Base-by-base conservation (phyloP, 2,329 filamentous ascomycete species). In the Colletotrichum destructivum region DNA sequence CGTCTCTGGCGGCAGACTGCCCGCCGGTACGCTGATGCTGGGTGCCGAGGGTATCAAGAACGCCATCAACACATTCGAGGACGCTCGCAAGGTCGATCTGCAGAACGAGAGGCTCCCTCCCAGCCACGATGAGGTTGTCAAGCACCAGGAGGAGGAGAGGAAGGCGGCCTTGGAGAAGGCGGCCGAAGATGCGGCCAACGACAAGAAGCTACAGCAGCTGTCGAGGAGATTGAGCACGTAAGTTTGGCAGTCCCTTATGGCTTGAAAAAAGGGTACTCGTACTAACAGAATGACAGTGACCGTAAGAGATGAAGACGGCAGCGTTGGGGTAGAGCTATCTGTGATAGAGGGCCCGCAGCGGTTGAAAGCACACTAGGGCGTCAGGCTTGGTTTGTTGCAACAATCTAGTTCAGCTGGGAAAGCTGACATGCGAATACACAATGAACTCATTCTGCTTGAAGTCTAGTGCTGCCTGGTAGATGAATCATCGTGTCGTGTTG, bases 41-140 rank as follows among this genome's bases (percentile, higher is more conserved):
- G 96, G 96, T 71, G 96, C 96, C 0, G 96, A 99, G 84, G 96
- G 96, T 71, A 98, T 98, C 86, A 99, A 98, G 88, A 95, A 98
- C 79, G 96, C 96, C 44, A 99, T 99, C 78, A 96, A 91, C 83
- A 97, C 91, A 77, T 99, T 99, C 76, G 96, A 99, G 81, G 96
- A 99, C 82, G 96, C 96, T 18, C 89, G 95, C 74, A 98, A 98
- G 87, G 95, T 99, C 60, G 96, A 99, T 84, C 79, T 98, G 74
- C 95, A 98, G 84, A 99, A 99, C 82, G 96, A 99, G 85, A 90
- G 94, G 74, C 87, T 99, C 75, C 96, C 96, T 61, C 96, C 96
- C 0, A 96, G 90, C 74, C 93, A 96, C 73, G 96, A 98, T 60
- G 96, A 99, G 83, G 95, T 98, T 23, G 89, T 91, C 74, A 92